Evolutionary conservation across 345 rosid species (phyloP), one percentile per base, ranked within the genome.

Genomic region (Conringia planisiliqua): DNA sequence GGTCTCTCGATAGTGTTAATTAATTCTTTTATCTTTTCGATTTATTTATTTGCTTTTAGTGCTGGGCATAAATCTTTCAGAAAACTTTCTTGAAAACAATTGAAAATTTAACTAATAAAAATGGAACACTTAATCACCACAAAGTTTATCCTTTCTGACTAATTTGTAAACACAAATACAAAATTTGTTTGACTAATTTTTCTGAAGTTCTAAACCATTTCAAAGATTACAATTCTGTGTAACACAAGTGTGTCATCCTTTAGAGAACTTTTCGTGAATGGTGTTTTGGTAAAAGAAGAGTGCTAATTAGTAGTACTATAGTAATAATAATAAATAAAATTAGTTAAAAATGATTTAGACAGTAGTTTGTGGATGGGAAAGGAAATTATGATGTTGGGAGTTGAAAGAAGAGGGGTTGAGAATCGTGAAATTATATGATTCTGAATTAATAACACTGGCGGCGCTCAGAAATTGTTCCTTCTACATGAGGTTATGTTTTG

Each of bases 401-500:
- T 51, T 60, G 61, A 75, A 61, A 54, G 11, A 10, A 46, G 20
- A 60, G 35, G 16, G 56, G 52, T 76, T 69, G 80, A 64, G 5
- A 77, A 63, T 16, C 60, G 80, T 70, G 80, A 77, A 70, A 70
- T 70, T 64, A 77, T 63, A 33, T 68, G 46, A 64, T 27, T 64
- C 71, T 64, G 75, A 70, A 43, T 63, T 63, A 71, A 77, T 35
- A 47, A 63, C 38, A 77, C 54, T 70, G 76, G 76, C 80, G 76
- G 76, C 80, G 80, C 59, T 70, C 80, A 77, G 80, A 70, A 70
- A 70, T 77, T 77, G 80, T 77, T 77, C 80, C 80, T 77, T 77
- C 80, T 56, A 77, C 80, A 70, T 44, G 76, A 64, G 76, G 80
- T 70, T 77, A 68, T 62, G 80, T 70, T 64, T 70, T 77, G 80